Evolutionary conservation across 768 basidiomycete genomes (phyloP).

Genomic region (Psilocybe cubensis): DNA sequence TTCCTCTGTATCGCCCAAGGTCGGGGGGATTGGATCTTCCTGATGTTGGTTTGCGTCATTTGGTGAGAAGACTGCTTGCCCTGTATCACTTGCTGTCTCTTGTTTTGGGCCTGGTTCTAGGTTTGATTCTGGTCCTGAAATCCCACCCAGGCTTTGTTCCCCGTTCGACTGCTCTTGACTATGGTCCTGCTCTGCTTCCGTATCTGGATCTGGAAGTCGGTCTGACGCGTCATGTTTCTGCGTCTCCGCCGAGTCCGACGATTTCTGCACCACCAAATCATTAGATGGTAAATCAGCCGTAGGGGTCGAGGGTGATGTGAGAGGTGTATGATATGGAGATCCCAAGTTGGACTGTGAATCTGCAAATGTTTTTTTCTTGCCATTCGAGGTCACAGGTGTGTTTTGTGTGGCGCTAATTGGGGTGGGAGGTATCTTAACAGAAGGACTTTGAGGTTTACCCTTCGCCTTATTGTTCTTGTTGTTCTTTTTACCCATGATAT

Average conservation of each 20-base stretch:
- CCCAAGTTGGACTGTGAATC: constrained; percentile 14
- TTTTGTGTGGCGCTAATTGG: neutral
- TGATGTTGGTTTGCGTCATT: too few relatives aligned
- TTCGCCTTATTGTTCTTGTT: constrained; percentile 5
- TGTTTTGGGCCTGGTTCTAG: neutral
- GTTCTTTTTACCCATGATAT: neutral
- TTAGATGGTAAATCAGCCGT: constrained; percentile 8
- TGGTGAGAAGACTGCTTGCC: neutral
- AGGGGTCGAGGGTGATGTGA: constrained; percentile 21
- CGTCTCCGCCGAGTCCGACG: neutral
- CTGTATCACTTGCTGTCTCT: neutral
- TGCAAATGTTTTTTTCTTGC: constrained; percentile 5
- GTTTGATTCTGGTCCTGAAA: too few relatives aligned
- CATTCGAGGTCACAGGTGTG: neutral
- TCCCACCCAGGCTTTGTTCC: neutral
- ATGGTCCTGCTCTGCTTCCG: neutral
- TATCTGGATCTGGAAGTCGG: neutral
- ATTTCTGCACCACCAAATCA: neutral
- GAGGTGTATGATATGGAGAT: constrained; percentile 23
- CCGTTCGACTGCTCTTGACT: neutral
- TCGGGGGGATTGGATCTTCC: too few relatives aligned
- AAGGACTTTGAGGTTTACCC: constrained; percentile 4
- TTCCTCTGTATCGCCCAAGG: too few relatives aligned
- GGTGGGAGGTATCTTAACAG: constrained; percentile 6
- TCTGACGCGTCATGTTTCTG: neutral